Percentiles rank a stretch among this genome's conserved stretches.
Conservation (phyloP, 768 basidiomycete genomes). For the Dendrothele bispora region DNA sequence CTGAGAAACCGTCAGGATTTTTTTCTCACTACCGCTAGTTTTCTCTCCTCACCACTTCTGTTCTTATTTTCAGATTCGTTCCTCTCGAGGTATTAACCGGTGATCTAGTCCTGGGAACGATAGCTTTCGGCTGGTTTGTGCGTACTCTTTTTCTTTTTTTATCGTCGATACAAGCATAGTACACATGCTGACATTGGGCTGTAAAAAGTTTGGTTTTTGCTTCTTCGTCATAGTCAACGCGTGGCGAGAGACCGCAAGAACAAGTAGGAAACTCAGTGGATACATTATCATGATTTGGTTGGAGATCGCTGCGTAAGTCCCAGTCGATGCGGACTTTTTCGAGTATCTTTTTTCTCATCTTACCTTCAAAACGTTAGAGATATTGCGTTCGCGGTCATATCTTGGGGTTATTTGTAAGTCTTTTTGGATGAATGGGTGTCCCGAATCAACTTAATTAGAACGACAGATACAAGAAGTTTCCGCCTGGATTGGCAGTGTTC, state of each 20-base stretch:
- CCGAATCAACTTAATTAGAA: not conserved
- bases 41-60: no score
- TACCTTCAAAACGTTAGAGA: not conserved
- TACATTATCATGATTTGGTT: not conserved
- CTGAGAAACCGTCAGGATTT: no score
- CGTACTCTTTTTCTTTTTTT: not conserved
- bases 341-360: not conserved
- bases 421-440: not conserved
- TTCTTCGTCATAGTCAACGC: not conserved
- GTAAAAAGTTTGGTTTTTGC: not conserved
- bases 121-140: not conserved
- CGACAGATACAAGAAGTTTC: not conserved
- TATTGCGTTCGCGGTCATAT: not conserved
- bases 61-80: not conserved
- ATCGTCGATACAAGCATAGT: not conserved
- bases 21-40: no score
- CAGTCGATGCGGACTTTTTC: no score
- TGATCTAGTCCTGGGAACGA: not conserved
- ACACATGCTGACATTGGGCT: no score
- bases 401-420: not conserved
- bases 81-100: not conserved
- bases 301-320: not conserved
- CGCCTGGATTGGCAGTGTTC: not conserved
- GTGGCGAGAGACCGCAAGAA: not conserved
- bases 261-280: not conserved